Evolutionary conservation across 345 rosid genomes (phyloP).

Genomic region (Noccaea bulbosa): DNA sequence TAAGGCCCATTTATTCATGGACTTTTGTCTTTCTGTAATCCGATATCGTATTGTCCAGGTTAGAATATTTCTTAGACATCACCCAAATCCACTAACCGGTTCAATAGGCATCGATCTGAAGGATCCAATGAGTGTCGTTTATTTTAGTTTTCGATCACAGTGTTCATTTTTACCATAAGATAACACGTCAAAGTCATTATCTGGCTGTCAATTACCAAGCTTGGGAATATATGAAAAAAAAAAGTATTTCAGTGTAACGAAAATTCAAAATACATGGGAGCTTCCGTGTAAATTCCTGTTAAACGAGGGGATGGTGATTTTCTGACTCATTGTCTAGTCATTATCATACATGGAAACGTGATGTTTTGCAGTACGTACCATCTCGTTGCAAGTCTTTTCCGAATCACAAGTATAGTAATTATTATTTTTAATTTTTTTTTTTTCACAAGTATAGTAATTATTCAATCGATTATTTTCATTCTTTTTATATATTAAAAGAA

Average conservation of each 20-base stretch:
- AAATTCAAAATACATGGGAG: background rate
- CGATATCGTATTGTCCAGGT: background rate
- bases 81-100: no score
- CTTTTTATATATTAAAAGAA: background rate
- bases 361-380: constrained; percentile 17
- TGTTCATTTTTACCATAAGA: background rate
- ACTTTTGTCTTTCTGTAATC: background rate
- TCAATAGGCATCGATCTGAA: no score
- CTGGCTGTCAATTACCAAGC: constrained; percentile 4
- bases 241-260: background rate
- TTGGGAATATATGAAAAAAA: background rate
- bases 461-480: background rate
- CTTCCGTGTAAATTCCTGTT: constrained; percentile 23
- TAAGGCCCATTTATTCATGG: background rate
- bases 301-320: background rate
- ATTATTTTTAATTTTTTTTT: no score
- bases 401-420: background rate
- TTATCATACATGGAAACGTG: constrained; percentile 30
- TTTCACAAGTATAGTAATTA: background rate
- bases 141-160: no score
- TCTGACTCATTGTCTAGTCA: constrained; percentile 41
- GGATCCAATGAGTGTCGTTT: no score
- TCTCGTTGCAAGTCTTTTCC: constrained; percentile 13
- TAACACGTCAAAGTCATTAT: constrained; percentile 23
- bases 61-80: no score